These are phyloP conservation scores for Neoboletus magnificus DNA, from an alignment of 768 basidiomycete genomes.

Conservation along the genomic window DNA sequence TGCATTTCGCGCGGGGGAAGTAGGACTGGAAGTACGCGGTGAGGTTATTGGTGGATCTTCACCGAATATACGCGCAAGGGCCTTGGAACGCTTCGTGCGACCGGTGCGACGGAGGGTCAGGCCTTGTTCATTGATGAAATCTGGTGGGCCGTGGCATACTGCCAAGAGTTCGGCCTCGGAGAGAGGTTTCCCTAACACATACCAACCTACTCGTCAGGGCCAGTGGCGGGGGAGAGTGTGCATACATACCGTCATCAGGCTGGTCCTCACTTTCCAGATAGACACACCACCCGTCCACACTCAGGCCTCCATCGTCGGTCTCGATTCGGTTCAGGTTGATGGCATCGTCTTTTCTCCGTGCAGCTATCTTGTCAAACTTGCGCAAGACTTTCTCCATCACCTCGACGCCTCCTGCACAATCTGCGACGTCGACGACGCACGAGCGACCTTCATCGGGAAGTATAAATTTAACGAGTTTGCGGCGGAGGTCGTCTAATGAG, in stretches of 20 bases:
- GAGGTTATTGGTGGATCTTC: constrained; percentile 36
- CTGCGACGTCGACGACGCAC: constrained; percentile 74
- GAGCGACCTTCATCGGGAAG: constrained; percentile 79
- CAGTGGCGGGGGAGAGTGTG: not conserved
- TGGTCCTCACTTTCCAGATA: constrained; percentile 62
- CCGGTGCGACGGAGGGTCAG: constrained; percentile 65
- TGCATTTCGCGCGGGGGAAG: constrained; percentile 24
- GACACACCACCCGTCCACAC: constrained; percentile 88
- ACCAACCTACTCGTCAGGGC: not conserved
- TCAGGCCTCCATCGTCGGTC: constrained; percentile 69
- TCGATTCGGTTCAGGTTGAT: constrained; percentile 54
- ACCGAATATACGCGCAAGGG: constrained; percentile 46
- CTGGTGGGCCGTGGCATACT: constrained; percentile 78
- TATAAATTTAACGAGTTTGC: constrained; percentile 85
- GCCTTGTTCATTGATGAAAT: constrained; percentile 76
- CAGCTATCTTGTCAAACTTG: constrained; percentile 73
- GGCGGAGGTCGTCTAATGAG: constrained; percentile 73
- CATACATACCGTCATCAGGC: constrained; percentile 48
- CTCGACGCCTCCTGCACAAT: constrained; percentile 79
- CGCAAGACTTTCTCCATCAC: constrained; percentile 85
- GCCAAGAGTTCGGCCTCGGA: constrained; percentile 78
- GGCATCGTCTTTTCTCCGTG: constrained; percentile 41
- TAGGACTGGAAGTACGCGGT: constrained; percentile 34
- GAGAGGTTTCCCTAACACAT: constrained; percentile 59
- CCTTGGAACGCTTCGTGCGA: constrained; percentile 39